Evolutionary conservation across 805 yeast genomes (phyloP), one percentile per base, ranked within the genome.

Genomic region (Nakazawaea laoshanensis): DNA sequence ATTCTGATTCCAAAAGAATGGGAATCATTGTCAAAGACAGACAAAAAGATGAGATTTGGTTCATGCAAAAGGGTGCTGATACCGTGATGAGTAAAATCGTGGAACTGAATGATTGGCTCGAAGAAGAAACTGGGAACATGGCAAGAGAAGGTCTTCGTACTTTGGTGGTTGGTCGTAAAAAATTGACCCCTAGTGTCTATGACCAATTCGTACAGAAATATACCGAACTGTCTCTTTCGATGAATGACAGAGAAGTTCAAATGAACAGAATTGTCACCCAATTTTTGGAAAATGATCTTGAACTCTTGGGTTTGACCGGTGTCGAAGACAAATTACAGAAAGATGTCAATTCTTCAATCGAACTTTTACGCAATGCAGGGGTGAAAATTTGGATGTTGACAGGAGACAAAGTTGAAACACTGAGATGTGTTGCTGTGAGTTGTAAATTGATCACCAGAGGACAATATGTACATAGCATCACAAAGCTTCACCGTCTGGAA

Each of bases 311-410:
- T 0, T 62, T 92, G 25, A 92, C 98, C 0, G 99, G 99, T 41
- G 99, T 92, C 16, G 99, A 92, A 52, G 99, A 92, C 53, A 84
- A 86, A 51, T 66, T 92, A 30, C 99, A 92, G 52, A 69, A 74
- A 37, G 87, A 89, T 52, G 96, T 94, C 30, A 89, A 89, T 56
- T 70, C 94, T 0, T 85, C 96, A 0, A 77, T 92, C 38, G 99
- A 92, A 60, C 65, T 88, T 22, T 65, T 92, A 44, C 71, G 98
- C 45, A 92, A 94, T 57, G 99, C 97, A 0, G 98, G 97, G 4
- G 75, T 94, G 36, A 88, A 88, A 48, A 92, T 92, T 32, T 92
- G 99, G 99, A 94, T 92, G 98, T 63, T 92, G 30, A 92, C 99
- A 0, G 99, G 99, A 44, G 99, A 92, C 55, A 92, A 92, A 53